These are phyloP conservation scores for Tolypocladium ophioglossoides DNA, from an alignment of 2,329 filamentous ascomycete genomes.

Conservation along the genomic window DNA sequence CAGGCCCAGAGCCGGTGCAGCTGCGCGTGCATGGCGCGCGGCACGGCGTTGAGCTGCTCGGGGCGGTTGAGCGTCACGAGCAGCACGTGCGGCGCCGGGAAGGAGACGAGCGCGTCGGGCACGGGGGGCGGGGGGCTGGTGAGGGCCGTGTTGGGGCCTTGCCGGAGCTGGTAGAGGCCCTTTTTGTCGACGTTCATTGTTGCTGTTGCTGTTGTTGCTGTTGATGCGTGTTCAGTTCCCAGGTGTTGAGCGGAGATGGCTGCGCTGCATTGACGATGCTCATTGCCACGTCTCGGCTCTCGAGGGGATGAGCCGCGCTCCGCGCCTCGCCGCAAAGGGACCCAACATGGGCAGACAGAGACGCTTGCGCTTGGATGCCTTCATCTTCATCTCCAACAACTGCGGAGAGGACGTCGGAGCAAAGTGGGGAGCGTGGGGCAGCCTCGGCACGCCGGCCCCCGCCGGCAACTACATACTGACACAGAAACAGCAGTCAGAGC, in stretches of 20 bases:
- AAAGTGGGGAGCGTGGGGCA: too few relatives aligned
- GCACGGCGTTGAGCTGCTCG: constrained; percentile 46
- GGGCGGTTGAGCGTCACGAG: constrained; percentile 52
- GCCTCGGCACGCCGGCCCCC: not conserved
- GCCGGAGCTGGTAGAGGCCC: not conserved
- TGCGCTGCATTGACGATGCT: too few relatives aligned
- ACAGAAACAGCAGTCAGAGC: too few relatives aligned
- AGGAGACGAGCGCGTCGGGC: constrained; percentile 31
- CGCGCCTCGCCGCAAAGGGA: too few relatives aligned
- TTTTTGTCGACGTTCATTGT: constrained; percentile 8
- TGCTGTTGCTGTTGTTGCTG: not conserved
- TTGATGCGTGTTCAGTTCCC: too few relatives aligned
- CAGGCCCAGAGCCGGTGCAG: constrained; percentile 43
- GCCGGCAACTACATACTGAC: not conserved
- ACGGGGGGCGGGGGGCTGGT: constrained; percentile 28
- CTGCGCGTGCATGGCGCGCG: constrained; percentile 33
- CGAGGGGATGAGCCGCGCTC: too few relatives aligned
- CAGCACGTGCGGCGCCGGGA: constrained; percentile 43
- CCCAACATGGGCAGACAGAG: too few relatives aligned
- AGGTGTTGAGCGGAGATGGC: not conserved
- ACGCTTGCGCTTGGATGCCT: too few relatives aligned
- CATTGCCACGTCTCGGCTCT: too few relatives aligned
- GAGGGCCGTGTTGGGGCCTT: constrained; percentile 12
- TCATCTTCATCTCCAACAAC: too few relatives aligned
- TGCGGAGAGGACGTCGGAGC: not conserved